phyloP scores from a whole-genome alignment of 768 basidiomycete species.

The Pisolithus orientalis region DNA sequence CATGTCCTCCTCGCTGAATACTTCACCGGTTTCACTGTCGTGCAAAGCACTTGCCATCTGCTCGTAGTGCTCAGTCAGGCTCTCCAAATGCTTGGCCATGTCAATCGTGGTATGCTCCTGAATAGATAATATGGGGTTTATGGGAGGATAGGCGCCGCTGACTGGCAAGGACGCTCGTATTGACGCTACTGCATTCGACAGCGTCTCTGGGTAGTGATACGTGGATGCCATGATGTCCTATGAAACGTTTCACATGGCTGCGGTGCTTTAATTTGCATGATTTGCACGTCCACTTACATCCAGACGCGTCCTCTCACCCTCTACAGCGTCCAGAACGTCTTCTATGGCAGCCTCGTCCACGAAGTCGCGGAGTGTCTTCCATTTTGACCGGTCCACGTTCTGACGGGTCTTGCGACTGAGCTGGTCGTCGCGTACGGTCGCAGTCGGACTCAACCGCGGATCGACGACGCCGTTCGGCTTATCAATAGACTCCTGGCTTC shows the following conservation, averaged over 20 bases:
- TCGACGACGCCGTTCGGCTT: constrained; percentile 31
- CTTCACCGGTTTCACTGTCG: constrained; percentile 64
- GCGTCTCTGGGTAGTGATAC: constrained; percentile 61
- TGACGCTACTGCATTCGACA: constrained; percentile 46
- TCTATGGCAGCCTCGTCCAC: constrained; percentile 81
- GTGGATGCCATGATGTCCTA: constrained; percentile 60
- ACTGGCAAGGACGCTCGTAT: constrained; percentile 50
- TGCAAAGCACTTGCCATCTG: constrained; percentile 67
- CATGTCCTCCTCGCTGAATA: constrained; percentile 62
- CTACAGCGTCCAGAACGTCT: constrained; percentile 66
- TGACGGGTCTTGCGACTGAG: constrained; percentile 15
- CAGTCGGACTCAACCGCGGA: constrained; percentile 29
- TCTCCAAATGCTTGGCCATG: constrained; percentile 75
- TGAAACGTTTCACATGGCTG: background rate
- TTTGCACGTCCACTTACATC: constrained; percentile 41
- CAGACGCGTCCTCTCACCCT: constrained; percentile 57
- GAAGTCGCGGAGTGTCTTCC: constrained; percentile 84
- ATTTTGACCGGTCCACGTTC: constrained; percentile 44
- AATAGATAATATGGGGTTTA: constrained; percentile 34
- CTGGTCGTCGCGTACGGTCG: constrained; percentile 22
- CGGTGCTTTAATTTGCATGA: constrained; percentile 15
- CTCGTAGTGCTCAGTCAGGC: constrained; percentile 67
- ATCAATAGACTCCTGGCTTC: constrained; percentile 60
- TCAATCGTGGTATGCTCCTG: constrained; percentile 53
- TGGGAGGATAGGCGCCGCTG: constrained; percentile 29